Percentiles rank a stretch among this genome's conserved stretches.
Evolutionary conservation across 148 eudicot genomes (phyloP).

Genomic region (Diospyros lotus): DNA sequence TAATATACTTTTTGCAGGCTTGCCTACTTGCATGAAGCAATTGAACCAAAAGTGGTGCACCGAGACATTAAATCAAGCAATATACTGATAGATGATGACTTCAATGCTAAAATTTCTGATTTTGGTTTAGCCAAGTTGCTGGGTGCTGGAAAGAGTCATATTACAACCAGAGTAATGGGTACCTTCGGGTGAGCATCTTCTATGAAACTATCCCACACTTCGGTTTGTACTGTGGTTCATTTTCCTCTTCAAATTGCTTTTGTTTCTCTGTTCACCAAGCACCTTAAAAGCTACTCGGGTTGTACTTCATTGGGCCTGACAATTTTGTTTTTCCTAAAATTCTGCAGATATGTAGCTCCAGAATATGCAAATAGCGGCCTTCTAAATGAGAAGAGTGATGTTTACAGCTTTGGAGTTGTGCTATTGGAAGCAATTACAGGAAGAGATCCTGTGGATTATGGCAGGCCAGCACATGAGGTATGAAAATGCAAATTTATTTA

Average conservation of each 20-base stretch:
- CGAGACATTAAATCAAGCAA: conserved; percentile 96
- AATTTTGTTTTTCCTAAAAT: background rate
- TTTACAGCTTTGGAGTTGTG: conserved; percentile 85
- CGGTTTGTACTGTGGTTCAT: background rate
- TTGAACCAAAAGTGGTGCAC: conserved; percentile 96
- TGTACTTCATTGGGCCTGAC: background rate
- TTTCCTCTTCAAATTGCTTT: conserved; percentile 4
- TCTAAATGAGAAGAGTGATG: conserved; percentile 85
- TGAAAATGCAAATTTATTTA: background rate
- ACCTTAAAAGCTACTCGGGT: background rate
- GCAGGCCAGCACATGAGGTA: conserved; percentile 76
- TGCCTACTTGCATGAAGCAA: conserved; percentile 91
- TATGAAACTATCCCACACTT: background rate
- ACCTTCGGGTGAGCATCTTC: conserved; percentile 72
- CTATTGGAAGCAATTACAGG: conserved; percentile 87
- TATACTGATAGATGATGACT: conserved; percentile 75
- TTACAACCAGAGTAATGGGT: conserved; percentile 95
- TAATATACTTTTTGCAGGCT: conserved; percentile 47
- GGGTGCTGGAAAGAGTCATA: conserved; percentile 89
- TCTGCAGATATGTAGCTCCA: conserved; percentile 83
- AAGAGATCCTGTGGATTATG: conserved; percentile 93
- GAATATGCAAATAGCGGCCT: conserved; percentile 96
- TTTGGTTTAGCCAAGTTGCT: conserved; percentile 95
- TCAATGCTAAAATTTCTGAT: conserved; percentile 87
- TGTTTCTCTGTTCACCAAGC: background rate